Percentiles rank a stretch among this genome's conserved stretches.
Evolutionary conservation across 1,284 basidiomycete genomes (phyloP).

Genomic region (Cryptococcus sp.): DNA sequence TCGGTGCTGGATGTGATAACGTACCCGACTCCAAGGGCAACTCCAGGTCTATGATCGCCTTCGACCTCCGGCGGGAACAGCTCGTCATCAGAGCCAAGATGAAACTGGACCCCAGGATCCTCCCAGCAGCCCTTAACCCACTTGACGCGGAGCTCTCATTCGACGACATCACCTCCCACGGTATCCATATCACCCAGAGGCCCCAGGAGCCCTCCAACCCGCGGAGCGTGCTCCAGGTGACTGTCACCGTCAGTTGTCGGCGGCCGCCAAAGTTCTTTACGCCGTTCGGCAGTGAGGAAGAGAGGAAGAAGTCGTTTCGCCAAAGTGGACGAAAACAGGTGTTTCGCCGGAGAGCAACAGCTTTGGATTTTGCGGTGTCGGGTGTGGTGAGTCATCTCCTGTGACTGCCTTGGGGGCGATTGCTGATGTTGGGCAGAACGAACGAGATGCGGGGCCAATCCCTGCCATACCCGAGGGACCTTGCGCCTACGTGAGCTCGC

Average conservation of each 20-base stretch:
- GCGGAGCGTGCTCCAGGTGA: slow-evolving; percentile 11
- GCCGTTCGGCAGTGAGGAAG: slow-evolving; percentile 22
- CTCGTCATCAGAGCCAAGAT: slow-evolving; percentile 29
- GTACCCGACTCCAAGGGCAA: slow-evolving; percentile 10
- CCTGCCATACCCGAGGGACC: slow-evolving; percentile 36
- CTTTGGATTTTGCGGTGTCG: slow-evolving; percentile 38
- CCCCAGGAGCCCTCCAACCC: neutral
- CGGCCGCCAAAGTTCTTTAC: slow-evolving; percentile 42
- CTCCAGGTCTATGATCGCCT: slow-evolving; percentile 31
- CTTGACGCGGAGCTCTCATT: slow-evolving; percentile 41
- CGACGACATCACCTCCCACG: slow-evolving; percentile 37
- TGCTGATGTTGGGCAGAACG: slow-evolving; percentile 23
- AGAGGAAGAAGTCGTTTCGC: neutral
- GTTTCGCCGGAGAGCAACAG: slow-evolving; percentile 37
- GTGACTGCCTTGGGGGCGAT: neutral
- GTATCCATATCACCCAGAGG: slow-evolving; percentile 29
- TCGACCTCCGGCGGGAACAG: slow-evolving; percentile 36
- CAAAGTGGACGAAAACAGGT: slow-evolving; percentile 1
- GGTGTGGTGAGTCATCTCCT: slow-evolving; percentile 13
- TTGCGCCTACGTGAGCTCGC: slow-evolving; percentile 28
- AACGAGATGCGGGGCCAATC: slow-evolving; percentile 33
- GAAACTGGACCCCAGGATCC: slow-evolving; percentile 8
- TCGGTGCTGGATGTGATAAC: slow-evolving; percentile 23
- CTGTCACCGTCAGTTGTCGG: slow-evolving; percentile 34
- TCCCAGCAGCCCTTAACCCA: slow-evolving; percentile 34